Percentiles rank a stretch among this genome's conserved stretches.
Conservation (phyloP, 495 filamentous ascomycete species). For the Staphylotrichum longicolle region DNA sequence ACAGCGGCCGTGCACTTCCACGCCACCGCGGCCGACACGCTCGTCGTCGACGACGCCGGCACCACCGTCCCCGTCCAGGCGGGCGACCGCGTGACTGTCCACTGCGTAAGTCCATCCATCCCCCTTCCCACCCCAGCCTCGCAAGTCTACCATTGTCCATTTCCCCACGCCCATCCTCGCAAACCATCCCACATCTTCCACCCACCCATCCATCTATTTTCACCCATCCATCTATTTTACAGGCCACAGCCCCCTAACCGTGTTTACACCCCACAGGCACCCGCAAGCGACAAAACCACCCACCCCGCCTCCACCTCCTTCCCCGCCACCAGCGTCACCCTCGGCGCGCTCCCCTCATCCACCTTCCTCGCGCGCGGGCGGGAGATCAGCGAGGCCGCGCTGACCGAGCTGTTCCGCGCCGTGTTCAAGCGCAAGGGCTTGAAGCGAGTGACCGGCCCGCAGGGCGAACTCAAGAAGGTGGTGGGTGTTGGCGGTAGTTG, state of each 20-base stretch:
- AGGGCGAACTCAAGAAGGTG: constrained; percentile 74
- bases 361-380: constrained; percentile 53
- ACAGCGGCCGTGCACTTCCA: constrained; percentile 51
- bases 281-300: constrained; percentile 57
- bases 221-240: constrained; percentile 41
- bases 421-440: constrained; percentile 62
- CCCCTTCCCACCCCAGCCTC: not conserved
- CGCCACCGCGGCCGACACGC: constrained; percentile 44
- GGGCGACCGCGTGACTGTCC: constrained; percentile 47
- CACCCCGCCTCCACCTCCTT: constrained; percentile 63
- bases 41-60: constrained; percentile 50
- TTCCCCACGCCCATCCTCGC: constrained; percentile 25
- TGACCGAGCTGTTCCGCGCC: constrained; percentile 67
- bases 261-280: constrained; percentile 37
- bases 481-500: constrained; percentile 41
- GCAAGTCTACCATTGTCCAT: too few species aligned
- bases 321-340: constrained; percentile 65
- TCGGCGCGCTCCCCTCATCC: constrained; percentile 59
- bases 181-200: constrained; percentile 53
- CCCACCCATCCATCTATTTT: constrained; percentile 43
- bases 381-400: constrained; percentile 59
- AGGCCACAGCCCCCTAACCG: too few species aligned
- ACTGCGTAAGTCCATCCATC: constrained; percentile 48
- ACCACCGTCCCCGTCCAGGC: constrained; percentile 42
- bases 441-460: constrained; percentile 63